A percentile compares a stretch with the other conserved stretches of the same genome.
Evolutionary conservation across 306 rosid species (phyloP).

Genomic region (Vigna reflexopilosa): DNA sequence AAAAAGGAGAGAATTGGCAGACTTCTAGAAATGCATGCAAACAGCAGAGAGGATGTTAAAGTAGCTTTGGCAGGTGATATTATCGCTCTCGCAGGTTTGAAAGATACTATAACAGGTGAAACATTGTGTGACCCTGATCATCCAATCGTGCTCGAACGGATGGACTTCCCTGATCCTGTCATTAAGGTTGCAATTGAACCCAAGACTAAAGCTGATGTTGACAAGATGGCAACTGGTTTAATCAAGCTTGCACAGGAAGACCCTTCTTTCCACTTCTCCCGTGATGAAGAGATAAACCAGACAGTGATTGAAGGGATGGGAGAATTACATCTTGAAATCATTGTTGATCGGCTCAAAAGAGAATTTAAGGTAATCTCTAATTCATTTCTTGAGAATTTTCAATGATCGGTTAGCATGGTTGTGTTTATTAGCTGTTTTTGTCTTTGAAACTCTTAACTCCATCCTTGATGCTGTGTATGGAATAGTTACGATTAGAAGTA

Average conservation of each 20-base stretch:
- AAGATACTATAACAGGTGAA: conserved; percentile 95
- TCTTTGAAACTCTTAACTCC: conserved; percentile 8
- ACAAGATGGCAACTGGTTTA: conserved; percentile 91
- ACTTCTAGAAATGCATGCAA: conserved; percentile 97
- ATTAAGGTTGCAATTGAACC: conserved; percentile 99
- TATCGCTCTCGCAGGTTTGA: conserved; percentile 91
- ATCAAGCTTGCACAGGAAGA: conserved; percentile 97
- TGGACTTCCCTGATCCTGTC: conserved; percentile 99
- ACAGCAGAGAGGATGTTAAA: conserved; percentile 97
- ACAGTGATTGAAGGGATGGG: conserved; percentile 99
- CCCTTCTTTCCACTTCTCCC: conserved; percentile 96
- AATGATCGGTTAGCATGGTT: conserved; percentile 13
- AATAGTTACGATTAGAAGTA: conserved; percentile 29
- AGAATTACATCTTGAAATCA: conserved; percentile 97
- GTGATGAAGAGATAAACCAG: conserved; percentile 96
- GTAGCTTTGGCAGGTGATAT: conserved; percentile 89
- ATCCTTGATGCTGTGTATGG: neutral
- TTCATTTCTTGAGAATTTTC: conserved; percentile 10
- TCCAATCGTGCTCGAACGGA: conserved; percentile 87
- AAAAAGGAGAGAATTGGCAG: conserved; percentile 95
- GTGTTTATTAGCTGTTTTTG: conserved; percentile 8
- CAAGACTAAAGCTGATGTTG: conserved; percentile 96
- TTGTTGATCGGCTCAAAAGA: conserved; percentile 94
- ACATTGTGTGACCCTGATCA: conserved; percentile 80
- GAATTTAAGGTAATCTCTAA: conserved; percentile 78